A percentile compares a stretch with the other conserved stretches of the same genome.
phyloP scores from a whole-genome alignment of 257 asterid genomes.

The Capsicum chinense region DNA sequence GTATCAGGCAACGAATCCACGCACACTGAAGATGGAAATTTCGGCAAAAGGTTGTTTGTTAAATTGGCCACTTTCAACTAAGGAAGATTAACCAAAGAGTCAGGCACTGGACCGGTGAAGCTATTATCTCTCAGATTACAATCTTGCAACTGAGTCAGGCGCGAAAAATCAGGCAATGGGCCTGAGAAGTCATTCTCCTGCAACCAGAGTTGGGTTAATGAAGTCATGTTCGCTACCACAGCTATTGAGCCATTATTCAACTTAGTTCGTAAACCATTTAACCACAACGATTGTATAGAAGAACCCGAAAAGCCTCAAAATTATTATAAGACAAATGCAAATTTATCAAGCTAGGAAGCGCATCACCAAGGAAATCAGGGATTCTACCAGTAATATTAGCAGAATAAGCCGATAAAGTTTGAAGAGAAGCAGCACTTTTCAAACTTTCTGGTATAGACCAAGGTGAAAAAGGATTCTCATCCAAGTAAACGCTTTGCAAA shows the following conservation, averaged over 20 bases:
- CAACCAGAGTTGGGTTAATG: conserved; percentile 25
- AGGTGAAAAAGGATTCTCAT: conserved; percentile 54
- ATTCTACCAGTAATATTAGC: conserved; percentile 59
- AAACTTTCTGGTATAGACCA: conserved; percentile 68
- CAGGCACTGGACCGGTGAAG: conserved; percentile 27
- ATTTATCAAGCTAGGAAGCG: conserved; percentile 47
- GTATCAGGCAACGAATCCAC: conserved; percentile 13
- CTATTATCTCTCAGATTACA: conserved; percentile 31
- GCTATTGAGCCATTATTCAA: conserved; percentile 28
- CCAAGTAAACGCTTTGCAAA: conserved; percentile 55
- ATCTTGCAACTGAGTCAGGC: conserved; percentile 11
- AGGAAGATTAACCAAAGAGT: conserved; percentile 26
- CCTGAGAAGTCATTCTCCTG: conserved; percentile 29
- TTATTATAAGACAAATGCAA: conserved; percentile 57
- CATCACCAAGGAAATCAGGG: conserved; percentile 56
- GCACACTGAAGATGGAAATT: background rate
- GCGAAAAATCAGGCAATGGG: conserved; percentile 33
- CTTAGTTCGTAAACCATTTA: conserved; percentile 9
- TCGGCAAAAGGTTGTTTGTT: conserved; percentile 24
- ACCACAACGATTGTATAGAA: conserved; percentile 29
- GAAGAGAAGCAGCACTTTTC: conserved; percentile 46
- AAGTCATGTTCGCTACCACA: conserved; percentile 28
- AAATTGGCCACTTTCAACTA: conserved; percentile 6
- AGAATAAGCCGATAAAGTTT: conserved; percentile 57
- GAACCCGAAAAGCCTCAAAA: conserved; percentile 51